Conservation (phyloP, 352 stramenopile genomes). For the Phytophthora megakarya region DNA sequence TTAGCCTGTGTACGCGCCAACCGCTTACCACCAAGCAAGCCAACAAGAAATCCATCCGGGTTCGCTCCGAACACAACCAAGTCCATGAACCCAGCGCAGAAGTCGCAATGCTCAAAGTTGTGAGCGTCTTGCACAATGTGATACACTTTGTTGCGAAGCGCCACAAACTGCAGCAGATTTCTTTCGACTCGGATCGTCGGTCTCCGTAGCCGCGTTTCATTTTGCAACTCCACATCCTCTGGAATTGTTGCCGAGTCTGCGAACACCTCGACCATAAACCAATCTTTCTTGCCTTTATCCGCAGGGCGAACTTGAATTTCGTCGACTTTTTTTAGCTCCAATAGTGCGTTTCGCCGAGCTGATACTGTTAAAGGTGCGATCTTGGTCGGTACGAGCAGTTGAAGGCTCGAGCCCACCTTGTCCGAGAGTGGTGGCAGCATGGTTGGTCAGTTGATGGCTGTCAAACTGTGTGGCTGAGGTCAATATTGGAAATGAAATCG, state of each 20-base stretch:
- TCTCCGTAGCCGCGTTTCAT: constrained; percentile 6
- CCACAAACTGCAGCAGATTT: constrained; percentile 21
- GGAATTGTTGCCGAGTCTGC: constrained; percentile 4
- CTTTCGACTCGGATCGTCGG: constrained; percentile 24
- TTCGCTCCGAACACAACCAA: constrained; percentile 36
- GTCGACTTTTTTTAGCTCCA: constrained; percentile 31
- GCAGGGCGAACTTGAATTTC: constrained; percentile 9
- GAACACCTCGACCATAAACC: constrained; percentile 26
- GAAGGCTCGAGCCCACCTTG: constrained; percentile 23
- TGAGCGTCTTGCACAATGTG: constrained; percentile 23
- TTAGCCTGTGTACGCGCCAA: constrained; percentile 20
- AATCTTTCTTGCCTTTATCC: constrained; percentile 19
- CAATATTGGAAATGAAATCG: constrained; percentile 21
- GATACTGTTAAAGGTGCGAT: constrained; percentile 12
- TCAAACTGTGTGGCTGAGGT: background rate
- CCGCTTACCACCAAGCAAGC: constrained; percentile 17
- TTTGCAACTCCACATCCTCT: background rate
- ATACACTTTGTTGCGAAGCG: constrained; percentile 32
- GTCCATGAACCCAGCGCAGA: constrained; percentile 31
- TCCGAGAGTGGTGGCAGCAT: constrained; percentile 32
- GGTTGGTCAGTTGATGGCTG: background rate
- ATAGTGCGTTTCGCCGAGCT: constrained; percentile 17
- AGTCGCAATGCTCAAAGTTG: constrained; percentile 21
- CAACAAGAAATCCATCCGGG: constrained; percentile 26
- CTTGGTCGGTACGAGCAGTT: constrained; percentile 16